phyloP scores from a whole-genome alignment of 805 yeast genomes.

The Wickerhamiella allomyrinae region DNA sequence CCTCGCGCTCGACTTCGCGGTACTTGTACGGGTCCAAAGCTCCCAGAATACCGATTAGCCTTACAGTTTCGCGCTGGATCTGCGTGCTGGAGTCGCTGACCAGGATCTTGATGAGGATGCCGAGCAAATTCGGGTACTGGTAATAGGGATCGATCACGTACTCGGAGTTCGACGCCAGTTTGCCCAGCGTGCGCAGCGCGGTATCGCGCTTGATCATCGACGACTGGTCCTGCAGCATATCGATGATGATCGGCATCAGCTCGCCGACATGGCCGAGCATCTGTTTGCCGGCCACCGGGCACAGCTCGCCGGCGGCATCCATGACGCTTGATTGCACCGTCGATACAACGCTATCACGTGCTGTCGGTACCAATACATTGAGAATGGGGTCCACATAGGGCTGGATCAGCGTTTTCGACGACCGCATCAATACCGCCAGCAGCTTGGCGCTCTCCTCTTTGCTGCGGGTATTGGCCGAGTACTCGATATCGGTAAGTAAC shows the following conservation, averaged over 20 bases:
- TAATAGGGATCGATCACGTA: conserved; percentile 87
- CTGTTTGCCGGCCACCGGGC: conserved; percentile 80
- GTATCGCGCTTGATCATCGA: conserved; percentile 81
- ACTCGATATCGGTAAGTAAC: conserved; percentile 69
- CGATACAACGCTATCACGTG: conserved; percentile 48
- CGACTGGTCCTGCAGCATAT: conserved; percentile 83
- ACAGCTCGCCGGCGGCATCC: conserved; percentile 74
- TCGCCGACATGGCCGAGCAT: conserved; percentile 56
- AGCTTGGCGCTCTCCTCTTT: conserved; percentile 79
- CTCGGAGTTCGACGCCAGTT: conserved; percentile 78
- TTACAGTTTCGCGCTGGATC: conserved; percentile 75
- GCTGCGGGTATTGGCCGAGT: conserved; percentile 56
- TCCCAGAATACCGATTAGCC: conserved; percentile 82
- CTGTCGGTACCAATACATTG: conserved; percentile 65
- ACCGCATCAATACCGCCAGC: conserved; percentile 55
- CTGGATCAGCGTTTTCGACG: conserved; percentile 68
- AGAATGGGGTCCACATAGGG: conserved; percentile 90
- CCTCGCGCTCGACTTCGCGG: conserved; percentile 70
- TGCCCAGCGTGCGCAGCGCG: conserved; percentile 77
- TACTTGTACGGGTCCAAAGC: conserved; percentile 95
- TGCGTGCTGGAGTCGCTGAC: conserved; percentile 58
- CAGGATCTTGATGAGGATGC: conserved; percentile 65
- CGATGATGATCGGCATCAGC: conserved; percentile 77
- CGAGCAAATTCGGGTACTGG: conserved; percentile 80
- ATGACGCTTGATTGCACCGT: conserved; percentile 80